phyloP scores from a whole-genome alignment of 345 rosid species.

The Populus simonii region DNA sequence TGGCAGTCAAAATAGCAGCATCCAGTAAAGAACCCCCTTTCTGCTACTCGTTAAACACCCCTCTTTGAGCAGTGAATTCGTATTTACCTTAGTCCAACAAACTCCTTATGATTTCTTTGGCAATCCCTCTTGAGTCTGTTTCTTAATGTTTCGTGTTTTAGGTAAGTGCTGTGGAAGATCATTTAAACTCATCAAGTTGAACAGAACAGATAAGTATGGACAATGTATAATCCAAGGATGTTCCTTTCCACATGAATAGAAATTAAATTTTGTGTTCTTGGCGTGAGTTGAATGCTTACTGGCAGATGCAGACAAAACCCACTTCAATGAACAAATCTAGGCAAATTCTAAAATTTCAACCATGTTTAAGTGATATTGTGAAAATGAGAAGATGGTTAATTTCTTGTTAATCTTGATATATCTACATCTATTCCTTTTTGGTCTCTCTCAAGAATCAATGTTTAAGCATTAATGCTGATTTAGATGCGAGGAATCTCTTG shows the following conservation, averaged over 20 bases:
- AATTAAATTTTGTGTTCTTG: not conserved
- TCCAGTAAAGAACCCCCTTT: not conserved
- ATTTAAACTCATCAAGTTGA: not conserved
- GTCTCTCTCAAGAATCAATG: not conserved
- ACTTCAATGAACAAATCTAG: not conserved
- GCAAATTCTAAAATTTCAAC: not conserved
- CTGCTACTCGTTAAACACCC: not conserved
- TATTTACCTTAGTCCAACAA: not conserved
- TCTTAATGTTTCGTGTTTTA: not conserved
- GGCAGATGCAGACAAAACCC: not conserved
- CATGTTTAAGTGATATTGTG: not conserved
- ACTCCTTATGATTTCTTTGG: not conserved
- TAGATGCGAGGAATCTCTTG: not conserved
- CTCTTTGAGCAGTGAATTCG: not conserved
- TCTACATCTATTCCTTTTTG: not conserved
- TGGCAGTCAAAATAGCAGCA: not conserved
- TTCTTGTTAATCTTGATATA: not conserved
- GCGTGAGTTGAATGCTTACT: not conserved
- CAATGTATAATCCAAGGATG: not conserved
- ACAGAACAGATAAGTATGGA: not conserved
- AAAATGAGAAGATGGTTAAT: not conserved
- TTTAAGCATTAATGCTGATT: not conserved
- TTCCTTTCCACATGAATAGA: not conserved
- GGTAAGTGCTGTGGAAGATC: not conserved
- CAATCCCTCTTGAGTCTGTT: not conserved